Evolutionary conservation across 352 stramenopile genomes (phyloP).

Genomic region (Phytophthora sansomeana): DNA sequence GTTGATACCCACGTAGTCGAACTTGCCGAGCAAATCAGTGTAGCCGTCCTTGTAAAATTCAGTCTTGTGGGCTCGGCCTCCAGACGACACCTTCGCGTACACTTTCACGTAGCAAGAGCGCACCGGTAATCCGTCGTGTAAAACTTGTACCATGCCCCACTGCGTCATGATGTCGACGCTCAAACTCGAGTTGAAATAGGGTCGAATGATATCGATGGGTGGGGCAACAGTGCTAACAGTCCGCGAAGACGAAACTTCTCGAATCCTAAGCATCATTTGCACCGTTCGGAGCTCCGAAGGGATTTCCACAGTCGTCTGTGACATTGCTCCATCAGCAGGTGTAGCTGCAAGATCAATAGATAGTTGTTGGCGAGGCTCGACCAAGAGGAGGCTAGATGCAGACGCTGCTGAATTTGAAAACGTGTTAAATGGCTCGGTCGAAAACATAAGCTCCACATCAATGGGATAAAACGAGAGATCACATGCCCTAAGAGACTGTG

Average conservation of each 20-base stretch:
- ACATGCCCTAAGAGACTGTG: constrained; percentile 42
- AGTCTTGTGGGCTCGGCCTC: constrained; percentile 8
- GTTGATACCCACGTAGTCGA: constrained; percentile 77
- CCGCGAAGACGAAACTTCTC: constrained; percentile 38
- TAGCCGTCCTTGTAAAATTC: constrained; percentile 89
- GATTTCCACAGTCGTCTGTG: constrained; percentile 35
- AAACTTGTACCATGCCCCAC: constrained; percentile 62
- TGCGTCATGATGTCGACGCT: constrained; percentile 53
- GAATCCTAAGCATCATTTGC: constrained; percentile 63
- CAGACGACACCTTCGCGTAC: constrained; percentile 50
- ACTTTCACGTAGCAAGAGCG: constrained; percentile 76
- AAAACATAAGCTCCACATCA: constrained; percentile 79
- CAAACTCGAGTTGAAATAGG: constrained; percentile 61
- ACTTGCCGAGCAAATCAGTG: constrained; percentile 76
- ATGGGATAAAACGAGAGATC: constrained; percentile 68
- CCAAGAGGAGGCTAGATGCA: constrained; percentile 50
- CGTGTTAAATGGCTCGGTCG: constrained; percentile 61
- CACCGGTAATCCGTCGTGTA: constrained; percentile 48
- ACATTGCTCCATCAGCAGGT: constrained; percentile 7
- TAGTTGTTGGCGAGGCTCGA: constrained; percentile 52
- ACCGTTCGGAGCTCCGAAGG: constrained; percentile 34
- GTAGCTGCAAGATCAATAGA: constrained; percentile 34
- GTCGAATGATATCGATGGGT: constrained; percentile 48
- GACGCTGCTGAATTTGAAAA: constrained; percentile 45
- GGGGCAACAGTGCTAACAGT: constrained; percentile 31